phyloP scores from a whole-genome alignment of 1,284 basidiomycete species.

The Tilletiopsis washingtonensis region DNA sequence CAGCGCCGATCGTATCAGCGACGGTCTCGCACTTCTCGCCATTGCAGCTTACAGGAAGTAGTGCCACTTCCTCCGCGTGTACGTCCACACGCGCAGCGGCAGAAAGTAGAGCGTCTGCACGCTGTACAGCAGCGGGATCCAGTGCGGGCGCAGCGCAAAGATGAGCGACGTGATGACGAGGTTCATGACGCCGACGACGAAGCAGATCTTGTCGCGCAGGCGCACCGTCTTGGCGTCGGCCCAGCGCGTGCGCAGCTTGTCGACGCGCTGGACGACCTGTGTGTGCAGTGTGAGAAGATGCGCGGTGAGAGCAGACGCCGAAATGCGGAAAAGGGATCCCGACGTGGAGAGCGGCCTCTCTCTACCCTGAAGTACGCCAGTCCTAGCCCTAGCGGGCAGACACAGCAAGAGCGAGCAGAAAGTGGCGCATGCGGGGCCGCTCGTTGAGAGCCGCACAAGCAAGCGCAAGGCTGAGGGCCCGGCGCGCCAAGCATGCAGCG shows the following conservation, averaged over 20 bases:
- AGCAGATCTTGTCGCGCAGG: conserved; percentile 55
- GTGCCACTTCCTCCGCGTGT: conserved; percentile 60
- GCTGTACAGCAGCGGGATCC: conserved; percentile 67
- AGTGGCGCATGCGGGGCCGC: too few relatives aligned
- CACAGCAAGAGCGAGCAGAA: too few relatives aligned
- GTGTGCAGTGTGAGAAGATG: conserved; percentile 26
- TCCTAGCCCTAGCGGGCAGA: too few relatives aligned
- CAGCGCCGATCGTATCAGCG: neutral
- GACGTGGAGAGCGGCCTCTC: conserved; percentile 29
- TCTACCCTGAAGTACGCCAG: neutral
- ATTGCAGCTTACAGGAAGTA: conserved; percentile 66
- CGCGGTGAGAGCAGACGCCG: neutral
- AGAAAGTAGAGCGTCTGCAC: conserved; percentile 67
- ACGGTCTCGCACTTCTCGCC: neutral
- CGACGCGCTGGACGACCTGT: conserved; percentile 67
- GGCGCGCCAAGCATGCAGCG: too few relatives aligned
- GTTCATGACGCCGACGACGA: conserved; percentile 83
- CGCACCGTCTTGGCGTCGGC: conserved; percentile 82
- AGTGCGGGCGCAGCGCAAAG: conserved; percentile 71
- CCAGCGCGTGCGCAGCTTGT: conserved; percentile 65
- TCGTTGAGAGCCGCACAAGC: too few relatives aligned
- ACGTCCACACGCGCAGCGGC: conserved; percentile 64
- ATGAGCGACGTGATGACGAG: conserved; percentile 72
- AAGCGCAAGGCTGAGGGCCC: too few relatives aligned
- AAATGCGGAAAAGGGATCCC: neutral